Conservation (phyloP, 2,329 filamentous ascomycete species). For the Nigrospora osmanthi region DNA sequence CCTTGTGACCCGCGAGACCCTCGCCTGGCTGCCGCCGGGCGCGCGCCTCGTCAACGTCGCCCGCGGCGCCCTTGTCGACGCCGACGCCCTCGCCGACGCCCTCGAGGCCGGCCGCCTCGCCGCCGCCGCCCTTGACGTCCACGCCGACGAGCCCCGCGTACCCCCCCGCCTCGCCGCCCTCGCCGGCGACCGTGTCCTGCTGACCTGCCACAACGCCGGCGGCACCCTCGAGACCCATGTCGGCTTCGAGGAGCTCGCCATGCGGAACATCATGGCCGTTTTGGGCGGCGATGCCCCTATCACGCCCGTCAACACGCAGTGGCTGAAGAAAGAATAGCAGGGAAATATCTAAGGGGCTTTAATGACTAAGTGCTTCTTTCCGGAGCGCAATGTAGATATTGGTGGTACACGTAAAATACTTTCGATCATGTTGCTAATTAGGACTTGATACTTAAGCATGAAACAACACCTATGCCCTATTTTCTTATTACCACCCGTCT, state of each 20-base stretch:
- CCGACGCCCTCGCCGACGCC: constrained; percentile 52
- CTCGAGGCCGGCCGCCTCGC: constrained; percentile 42
- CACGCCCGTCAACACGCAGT: constrained; percentile 56
- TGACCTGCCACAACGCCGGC: constrained; percentile 62
- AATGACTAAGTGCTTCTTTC: too few species aligned
- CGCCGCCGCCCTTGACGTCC: constrained; percentile 56
- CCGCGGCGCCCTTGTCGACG: constrained; percentile 56
- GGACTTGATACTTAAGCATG: too few species aligned
- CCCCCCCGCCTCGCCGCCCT: constrained; percentile 35
- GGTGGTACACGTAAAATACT: background rate
- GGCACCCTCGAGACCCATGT: constrained; percentile 58
- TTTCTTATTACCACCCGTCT: too few species aligned
- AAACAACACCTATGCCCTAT: too few species aligned
- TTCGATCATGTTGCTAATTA: too few species aligned
- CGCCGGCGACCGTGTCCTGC: constrained; percentile 37
- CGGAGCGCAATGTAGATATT: background rate
- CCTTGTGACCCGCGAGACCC: constrained; percentile 38
- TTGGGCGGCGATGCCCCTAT: constrained; percentile 41
- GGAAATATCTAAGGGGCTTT: too few species aligned
- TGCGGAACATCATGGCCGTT: constrained; percentile 58
- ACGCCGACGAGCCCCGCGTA: constrained; percentile 50
- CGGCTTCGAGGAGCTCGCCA: constrained; percentile 59
- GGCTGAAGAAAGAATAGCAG: constrained; percentile 8
- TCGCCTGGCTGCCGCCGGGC: constrained; percentile 45
- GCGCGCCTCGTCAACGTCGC: constrained; percentile 59